These are phyloP conservation scores for Aspergillus steynii DNA, from an alignment of 495 filamentous ascomycete genomes.

Conservation along the genomic window DNA sequence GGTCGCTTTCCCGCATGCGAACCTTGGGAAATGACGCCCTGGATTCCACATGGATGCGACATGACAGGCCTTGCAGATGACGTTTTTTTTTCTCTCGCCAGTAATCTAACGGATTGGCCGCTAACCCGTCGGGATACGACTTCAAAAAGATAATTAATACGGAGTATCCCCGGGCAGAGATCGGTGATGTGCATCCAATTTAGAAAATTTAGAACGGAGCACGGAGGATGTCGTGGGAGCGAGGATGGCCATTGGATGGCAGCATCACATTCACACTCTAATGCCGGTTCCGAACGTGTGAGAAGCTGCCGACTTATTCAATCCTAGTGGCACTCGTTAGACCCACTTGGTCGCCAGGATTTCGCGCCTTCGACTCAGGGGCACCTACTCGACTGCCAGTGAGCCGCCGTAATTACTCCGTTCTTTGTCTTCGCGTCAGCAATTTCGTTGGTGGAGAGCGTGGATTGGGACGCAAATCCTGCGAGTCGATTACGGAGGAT, in stretches of 20 bases:
- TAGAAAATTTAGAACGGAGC: not conserved
- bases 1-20: not conserved
- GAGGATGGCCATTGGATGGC: not conserved
- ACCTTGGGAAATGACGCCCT: not conserved
- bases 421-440: not conserved
- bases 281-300: not conserved
- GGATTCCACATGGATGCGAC: not conserved
- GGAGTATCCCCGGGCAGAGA: no score
- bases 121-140: no score
- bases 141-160: no score
- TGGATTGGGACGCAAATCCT: no score
- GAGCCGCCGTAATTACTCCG: not conserved
- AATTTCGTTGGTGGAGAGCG: no score
- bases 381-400: not conserved
- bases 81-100: no score
- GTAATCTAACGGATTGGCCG: no score
- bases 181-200: not conserved
- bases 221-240: not conserved
- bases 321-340: not conserved
- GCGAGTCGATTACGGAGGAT: not conserved
- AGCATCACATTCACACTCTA: not conserved
- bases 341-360: conserved; percentile 7
- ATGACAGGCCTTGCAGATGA: not conserved
- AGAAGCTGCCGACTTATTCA: not conserved
- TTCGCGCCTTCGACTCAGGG: conserved; percentile 16